Base-by-base conservation (phyloP, 768 basidiomycete genomes). In the Hygrophorus pudorinus region DNA sequence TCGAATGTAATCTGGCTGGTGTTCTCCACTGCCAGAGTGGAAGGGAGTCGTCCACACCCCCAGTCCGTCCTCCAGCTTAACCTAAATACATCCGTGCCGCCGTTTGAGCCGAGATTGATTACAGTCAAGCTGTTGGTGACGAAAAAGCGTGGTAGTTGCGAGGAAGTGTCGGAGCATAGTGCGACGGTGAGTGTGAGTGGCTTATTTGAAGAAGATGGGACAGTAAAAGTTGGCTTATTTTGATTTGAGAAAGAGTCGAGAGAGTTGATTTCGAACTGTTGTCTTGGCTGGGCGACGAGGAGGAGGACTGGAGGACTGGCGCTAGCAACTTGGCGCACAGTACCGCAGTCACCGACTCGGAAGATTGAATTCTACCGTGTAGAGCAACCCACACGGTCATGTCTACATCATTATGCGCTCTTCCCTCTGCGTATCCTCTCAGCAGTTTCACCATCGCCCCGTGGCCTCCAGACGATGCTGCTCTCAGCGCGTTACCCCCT, bases 31-130 rank as follows among this genome's bases (percentile, higher is more conserved):
- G 71, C 79, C 80, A 3, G 59, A 51, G 0, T 55, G 48, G 34
- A 74, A 66, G 12, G 51, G 20, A 0, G 77, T 75, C 0, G 64
- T 68, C 70, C 77, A 81, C 24, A 49, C 60, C 2, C 79, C 82
- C 13, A 60, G 57, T 2, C 81, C 83, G 36, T 68, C 53, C 8
- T 58, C 44, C 28, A 81, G 42, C 0, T 40, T 42, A 13, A 85
- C 67, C 67, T n/a, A n/a, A n/a, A n/a, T n/a, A n/a, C n/a, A n/a
- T n/a, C n/a, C n/a, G n/a, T n/a, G n/a, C n/a, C n/a, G 11, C 66
- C 70, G 4, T 36, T 46, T 20, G 40, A 37, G 1, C 66, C 62
- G 6, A 76, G 69, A 45, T 60, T 53, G 18, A 54, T 55, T 32
- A 55, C 40, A 9, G 57, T 55, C 7, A 64, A 66, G 45, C 61